Conservation (phyloP, 2,329 filamentous ascomycete genomes). For the Ilyonectria robusta region DNA sequence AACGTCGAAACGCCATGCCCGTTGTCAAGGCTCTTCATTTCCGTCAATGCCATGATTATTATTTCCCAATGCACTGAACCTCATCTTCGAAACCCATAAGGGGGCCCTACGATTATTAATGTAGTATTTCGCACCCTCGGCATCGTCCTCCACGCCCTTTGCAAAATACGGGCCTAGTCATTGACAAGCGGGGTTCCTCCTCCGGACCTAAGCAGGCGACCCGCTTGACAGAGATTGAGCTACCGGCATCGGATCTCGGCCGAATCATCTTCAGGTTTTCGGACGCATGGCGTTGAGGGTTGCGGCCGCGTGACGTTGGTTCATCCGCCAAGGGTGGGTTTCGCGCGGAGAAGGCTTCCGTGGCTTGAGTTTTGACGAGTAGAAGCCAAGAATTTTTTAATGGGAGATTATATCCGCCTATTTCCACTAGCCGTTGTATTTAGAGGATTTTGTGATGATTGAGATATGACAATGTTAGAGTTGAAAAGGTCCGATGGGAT, state of each 20-base stretch:
- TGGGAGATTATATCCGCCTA: not conserved
- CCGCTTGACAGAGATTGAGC: constrained; percentile 10
- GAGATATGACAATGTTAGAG: not conserved
- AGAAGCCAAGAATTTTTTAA: not conserved
- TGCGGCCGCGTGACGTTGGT: constrained; percentile 15
- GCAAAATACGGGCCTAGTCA: constrained; percentile 1
- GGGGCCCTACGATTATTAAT: constrained; percentile 13
- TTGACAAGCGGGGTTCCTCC: constrained; percentile 27
- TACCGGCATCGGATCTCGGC: constrained; percentile 23
- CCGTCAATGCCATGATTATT: not conserved
- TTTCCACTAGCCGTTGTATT: not conserved
- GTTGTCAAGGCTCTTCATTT: constrained; percentile 3
- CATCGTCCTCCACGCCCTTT: constrained; percentile 20
- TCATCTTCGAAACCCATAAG: not conserved
- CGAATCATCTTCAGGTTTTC: constrained; percentile 15
- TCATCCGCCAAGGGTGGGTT: not conserved
- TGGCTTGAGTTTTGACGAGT: not conserved
- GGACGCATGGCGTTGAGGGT: constrained; percentile 10
- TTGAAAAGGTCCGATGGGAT: not conserved
- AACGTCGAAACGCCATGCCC: constrained; percentile 2
- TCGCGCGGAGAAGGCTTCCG: not conserved
- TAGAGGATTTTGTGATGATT: not conserved
- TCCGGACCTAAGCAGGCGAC: constrained; percentile 11
- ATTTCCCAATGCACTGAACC: not conserved
- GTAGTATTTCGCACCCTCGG: constrained; percentile 11